phyloP scores from a whole-genome alignment of 179 eudicot genomes.

The Beta corolliflora region DNA sequence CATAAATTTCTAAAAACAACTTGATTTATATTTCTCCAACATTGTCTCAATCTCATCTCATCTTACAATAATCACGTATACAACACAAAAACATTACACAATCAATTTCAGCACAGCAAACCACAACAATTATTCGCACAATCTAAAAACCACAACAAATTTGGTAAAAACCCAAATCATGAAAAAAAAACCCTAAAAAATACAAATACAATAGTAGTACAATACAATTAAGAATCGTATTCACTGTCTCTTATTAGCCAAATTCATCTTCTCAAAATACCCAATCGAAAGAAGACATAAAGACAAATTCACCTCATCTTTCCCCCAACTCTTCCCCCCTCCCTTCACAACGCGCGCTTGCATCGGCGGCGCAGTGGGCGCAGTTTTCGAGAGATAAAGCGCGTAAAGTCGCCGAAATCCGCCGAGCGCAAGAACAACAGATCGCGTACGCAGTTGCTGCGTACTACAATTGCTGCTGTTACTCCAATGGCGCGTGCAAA shows the following conservation, averaged over 20 bases:
- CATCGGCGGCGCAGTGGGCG: constrained; percentile 18
- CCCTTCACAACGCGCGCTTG: background rate
- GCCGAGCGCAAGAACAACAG: constrained; percentile 76
- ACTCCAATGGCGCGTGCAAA: constrained; percentile 65
- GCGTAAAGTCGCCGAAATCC: constrained; percentile 78
- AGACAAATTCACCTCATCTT: constrained; percentile 36
- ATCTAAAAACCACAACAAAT: no score
- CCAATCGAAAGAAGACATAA: constrained; percentile 25
- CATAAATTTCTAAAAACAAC: no score
- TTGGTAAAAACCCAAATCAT: no score
- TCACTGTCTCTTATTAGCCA: background rate
- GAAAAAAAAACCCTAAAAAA: no score
- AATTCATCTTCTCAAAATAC: constrained; percentile 29
- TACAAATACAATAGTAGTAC: no score
- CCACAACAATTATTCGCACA: no score
- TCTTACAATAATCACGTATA: no score
- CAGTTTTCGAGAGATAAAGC: constrained; percentile 53
- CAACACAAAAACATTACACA: no score
- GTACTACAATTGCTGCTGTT: constrained; percentile 38
- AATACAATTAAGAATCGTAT: no score
- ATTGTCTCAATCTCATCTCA: no score
- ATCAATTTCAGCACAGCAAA: no score
- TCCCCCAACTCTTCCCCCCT: constrained; percentile 51
- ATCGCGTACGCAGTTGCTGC: constrained; percentile 47
- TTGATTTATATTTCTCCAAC: no score